phyloP scores from a whole-genome alignment of 1,284 basidiomycete species.

The Leccinum fuscescens region DNA sequence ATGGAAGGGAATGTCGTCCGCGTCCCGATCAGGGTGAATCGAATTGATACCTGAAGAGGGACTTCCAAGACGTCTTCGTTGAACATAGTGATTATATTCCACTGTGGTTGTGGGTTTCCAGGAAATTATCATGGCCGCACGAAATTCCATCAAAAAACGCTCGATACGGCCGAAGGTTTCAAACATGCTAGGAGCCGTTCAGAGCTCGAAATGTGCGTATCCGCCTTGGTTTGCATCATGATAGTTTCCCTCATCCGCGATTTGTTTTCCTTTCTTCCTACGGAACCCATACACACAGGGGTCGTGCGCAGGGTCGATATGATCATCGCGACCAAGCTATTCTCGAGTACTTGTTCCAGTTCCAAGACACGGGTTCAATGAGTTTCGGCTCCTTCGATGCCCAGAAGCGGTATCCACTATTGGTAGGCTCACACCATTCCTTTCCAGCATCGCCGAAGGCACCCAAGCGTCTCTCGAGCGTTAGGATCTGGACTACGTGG shows the following conservation, averaged over 20 bases:
- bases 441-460: conserved; percentile 60
- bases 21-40: conserved; percentile 44
- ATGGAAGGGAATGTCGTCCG: conserved; percentile 51
- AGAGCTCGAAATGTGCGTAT: conserved; percentile 44
- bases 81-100: neutral
- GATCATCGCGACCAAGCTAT: conserved; percentile 53
- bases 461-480: conserved; percentile 59
- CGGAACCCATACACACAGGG: conserved; percentile 40
- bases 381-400: neutral
- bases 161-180: conserved; percentile 61
- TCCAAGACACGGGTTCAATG: conserved; percentile 64
- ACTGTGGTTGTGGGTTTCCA: neutral
- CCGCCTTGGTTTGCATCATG: neutral
- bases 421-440: neutral
- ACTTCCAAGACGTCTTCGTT: neutral
- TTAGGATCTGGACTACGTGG: conserved; percentile 65
- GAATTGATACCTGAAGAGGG: neutral
- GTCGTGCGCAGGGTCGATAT: conserved; percentile 67
- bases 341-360: conserved; percentile 34
- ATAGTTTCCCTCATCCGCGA: neutral
- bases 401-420: neutral
- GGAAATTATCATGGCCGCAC: conserved; percentile 47
- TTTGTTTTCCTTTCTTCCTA: neutral
- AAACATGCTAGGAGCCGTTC: conserved; percentile 48
- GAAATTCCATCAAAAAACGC: conserved; percentile 50